Conservation (phyloP, 2,329 filamentous ascomycete species). For the Microcyclosporella mali region DNA sequence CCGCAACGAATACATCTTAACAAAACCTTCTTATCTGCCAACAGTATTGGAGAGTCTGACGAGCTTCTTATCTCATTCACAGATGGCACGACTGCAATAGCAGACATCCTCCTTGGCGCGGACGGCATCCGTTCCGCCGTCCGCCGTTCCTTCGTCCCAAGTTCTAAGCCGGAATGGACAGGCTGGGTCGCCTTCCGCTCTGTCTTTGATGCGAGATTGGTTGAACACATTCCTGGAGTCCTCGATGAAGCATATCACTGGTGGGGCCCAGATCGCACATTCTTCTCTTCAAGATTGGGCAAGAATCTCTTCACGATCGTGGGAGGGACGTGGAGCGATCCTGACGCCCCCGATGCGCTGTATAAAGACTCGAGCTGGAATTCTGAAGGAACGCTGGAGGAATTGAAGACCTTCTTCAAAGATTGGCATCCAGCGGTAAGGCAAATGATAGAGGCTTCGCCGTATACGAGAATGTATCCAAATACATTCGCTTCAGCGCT, state of each 20-base stretch:
- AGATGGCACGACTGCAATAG: constrained; percentile 26
- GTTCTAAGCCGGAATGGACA: constrained; percentile 32
- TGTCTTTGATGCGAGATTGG: constrained; percentile 32
- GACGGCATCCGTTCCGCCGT: constrained; percentile 36
- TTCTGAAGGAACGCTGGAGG: constrained; percentile 8
- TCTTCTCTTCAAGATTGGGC: constrained; percentile 31
- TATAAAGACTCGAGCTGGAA: constrained; percentile 12
- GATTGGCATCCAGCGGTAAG: constrained; percentile 31
- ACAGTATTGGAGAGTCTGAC: constrained; percentile 5
- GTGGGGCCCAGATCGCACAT: constrained; percentile 20
- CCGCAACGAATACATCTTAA: constrained; percentile 28
- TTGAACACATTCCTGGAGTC: constrained; percentile 28
- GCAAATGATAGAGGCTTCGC: constrained; percentile 29
- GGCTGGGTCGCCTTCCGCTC: constrained; percentile 35
- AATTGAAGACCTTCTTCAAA: constrained; percentile 11
- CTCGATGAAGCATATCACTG: constrained; percentile 35
- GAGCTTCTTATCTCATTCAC: constrained; percentile 27
- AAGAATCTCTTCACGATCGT: constrained; percentile 30
- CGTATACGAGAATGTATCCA: constrained; percentile 32
- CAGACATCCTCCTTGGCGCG: constrained; percentile 33
- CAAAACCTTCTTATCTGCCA: constrained; percentile 24
- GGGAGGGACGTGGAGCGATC: constrained; percentile 19
- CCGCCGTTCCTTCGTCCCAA: constrained; percentile 23
- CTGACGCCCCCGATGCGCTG: constrained; percentile 7
- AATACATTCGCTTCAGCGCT: constrained; percentile 31